phyloP scores from a whole-genome alignment of 805 yeast genomes.

The Metschnikowia anglica region DNA sequence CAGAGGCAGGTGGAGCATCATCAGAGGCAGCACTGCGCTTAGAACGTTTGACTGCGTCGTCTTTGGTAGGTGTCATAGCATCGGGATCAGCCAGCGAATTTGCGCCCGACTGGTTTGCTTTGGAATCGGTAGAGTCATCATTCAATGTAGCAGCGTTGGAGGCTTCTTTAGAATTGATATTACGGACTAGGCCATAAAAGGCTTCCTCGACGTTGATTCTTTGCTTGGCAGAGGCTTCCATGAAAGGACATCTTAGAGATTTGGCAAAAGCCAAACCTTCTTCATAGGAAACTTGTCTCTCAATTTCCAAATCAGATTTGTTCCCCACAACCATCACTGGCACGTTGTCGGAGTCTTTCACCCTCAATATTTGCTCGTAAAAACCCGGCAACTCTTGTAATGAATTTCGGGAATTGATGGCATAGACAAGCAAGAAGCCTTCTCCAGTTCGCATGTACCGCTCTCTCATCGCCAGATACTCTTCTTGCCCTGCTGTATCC shows the following conservation, averaged over 20 bases:
- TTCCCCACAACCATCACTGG: constrained; percentile 82
- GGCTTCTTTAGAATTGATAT: constrained; percentile 36
- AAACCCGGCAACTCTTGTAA: constrained; percentile 83
- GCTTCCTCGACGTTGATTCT: constrained; percentile 87
- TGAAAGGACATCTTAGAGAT: constrained; percentile 66
- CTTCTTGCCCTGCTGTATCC: constrained; percentile 99
- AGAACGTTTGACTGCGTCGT: not conserved
- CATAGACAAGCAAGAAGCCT: constrained; percentile 86
- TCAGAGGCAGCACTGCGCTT: constrained; percentile 1
- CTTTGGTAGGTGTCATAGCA: constrained; percentile 1
- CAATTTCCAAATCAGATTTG: constrained; percentile 71
- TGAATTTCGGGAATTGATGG: constrained; percentile 80
- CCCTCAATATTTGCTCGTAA: constrained; percentile 72
- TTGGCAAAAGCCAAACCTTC: constrained; percentile 65
- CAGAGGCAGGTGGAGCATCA: constrained; percentile 1
- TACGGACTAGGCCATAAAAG: constrained; percentile 66
- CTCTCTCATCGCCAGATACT: constrained; percentile 81
- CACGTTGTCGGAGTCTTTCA: constrained; percentile 69
- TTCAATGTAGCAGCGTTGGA: constrained; percentile 5
- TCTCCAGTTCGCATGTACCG: constrained; percentile 96
- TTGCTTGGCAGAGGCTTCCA: constrained; percentile 92
- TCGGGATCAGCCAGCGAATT: constrained; percentile 5
- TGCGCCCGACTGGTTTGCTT: constrained; percentile 4
- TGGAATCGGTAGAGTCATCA: constrained; percentile 7
- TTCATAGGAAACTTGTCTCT: constrained; percentile 69